Conservation (phyloP, 225 moss, liverwort and hornwort species). For the Neckera pumila region DNA sequence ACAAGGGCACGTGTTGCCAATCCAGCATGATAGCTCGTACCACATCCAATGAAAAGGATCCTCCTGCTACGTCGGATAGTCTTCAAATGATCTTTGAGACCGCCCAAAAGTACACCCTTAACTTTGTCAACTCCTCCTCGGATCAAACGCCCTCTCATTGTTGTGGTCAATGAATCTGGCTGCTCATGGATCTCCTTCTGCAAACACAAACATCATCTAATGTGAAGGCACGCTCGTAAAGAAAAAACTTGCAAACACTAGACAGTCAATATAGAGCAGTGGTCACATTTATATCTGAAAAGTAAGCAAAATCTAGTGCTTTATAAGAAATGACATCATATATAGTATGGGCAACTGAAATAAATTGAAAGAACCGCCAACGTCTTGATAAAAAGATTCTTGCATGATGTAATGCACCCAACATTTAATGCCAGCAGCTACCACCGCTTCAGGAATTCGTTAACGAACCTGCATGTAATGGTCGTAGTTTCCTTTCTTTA, state of each 20-base stretch:
- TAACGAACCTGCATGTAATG: constrained; percentile 77
- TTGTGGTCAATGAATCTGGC: constrained; percentile 95
- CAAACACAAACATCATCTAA: neutral
- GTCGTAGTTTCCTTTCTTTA: constrained; percentile 88
- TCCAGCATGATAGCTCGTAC: constrained; percentile 98
- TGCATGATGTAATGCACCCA: neutral
- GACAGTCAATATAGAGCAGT: neutral
- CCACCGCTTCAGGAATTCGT: neutral
- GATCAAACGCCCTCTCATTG: constrained; percentile 93
- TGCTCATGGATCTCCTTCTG: constrained; percentile 98
- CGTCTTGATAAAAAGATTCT: neutral
- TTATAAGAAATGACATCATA: neutral
- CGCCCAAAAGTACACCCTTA: constrained; percentile 91
- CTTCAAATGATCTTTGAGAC: constrained; percentile 83
- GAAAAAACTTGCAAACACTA: neutral
- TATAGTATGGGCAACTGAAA: neutral
- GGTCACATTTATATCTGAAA: neutral
- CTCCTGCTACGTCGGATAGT: constrained; percentile 83
- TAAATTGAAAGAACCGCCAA: neutral
- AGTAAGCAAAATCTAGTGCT: neutral
- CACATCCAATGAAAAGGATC: constrained; percentile 95
- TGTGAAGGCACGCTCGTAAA: neutral
- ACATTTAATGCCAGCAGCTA: neutral
- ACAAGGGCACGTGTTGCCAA: constrained; percentile 85
- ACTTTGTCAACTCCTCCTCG: constrained; percentile 64